These are phyloP conservation scores for Acmispon strigosus DNA, from an alignment of 306 rosid genomes.

Conservation along the genomic window DNA sequence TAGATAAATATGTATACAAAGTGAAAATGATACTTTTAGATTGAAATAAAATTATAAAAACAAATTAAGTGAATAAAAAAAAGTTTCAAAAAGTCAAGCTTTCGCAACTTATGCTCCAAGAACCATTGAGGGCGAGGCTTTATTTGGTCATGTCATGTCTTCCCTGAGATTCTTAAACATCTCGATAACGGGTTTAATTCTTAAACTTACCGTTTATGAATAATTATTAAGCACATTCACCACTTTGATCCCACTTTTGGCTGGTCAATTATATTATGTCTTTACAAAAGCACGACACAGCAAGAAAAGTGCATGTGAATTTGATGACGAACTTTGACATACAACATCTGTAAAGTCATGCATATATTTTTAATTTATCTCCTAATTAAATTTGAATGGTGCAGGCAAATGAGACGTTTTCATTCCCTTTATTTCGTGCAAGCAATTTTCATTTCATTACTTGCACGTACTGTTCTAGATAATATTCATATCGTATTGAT, in stretches of 20 bases:
- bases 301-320: background rate
- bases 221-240: background rate
- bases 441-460: constrained; percentile 15
- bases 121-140: no score
- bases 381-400: constrained; percentile 26
- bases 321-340: constrained; percentile 25
- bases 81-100: no score
- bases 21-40: no score
- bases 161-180: no score
- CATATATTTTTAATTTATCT: constrained; percentile 10
- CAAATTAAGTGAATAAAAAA: no score
- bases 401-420: constrained; percentile 11
- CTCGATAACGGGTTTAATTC: background rate
- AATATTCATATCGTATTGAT: constrained; percentile 5
- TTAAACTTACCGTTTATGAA: background rate
- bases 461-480: constrained; percentile 6
- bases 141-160: no score
- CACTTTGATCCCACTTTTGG: background rate
- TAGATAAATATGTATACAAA: no score
- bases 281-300: constrained; percentile 14
- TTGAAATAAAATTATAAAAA: no score
- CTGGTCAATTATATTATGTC: constrained; percentile 10
- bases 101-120: no score
- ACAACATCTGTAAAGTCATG: background rate
- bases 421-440: constrained; percentile 25